Base-by-base conservation (phyloP, 371 early-diverging fungal species). In the Mortierella sp. region DNA sequence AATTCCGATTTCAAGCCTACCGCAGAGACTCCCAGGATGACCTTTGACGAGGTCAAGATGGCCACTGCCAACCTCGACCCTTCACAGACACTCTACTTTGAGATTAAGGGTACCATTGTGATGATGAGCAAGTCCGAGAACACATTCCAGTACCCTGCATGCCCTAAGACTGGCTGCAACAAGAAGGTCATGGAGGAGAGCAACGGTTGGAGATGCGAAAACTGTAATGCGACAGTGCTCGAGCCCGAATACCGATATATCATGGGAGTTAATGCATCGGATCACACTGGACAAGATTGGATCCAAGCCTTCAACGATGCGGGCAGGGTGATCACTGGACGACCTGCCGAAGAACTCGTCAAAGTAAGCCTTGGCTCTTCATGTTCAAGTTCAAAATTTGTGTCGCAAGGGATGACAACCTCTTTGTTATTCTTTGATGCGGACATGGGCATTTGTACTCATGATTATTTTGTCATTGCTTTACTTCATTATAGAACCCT, bases 121-220 rank as follows among this genome's bases (percentile, higher is more conserved):
- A 82, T 77, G 82, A 85, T 85, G 85, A 34, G 79, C 78, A 85
- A 85, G 73, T 26, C 82, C 0, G 86, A 85, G 9, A 74, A 26
- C 44, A 81, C 81, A 38, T 85, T 75, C 75, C 31, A 70, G 0
- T 99, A 98, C 88, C 95, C 99, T 47, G 95, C 95, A 5, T 99
- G 98, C 89, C 97, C 96, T n/a, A 84, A 88, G 8, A 89, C 89
- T 0, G 92, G 90, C 26, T 99, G 99, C 88, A 95, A 92, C 82
- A 99, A 99, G 90, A 99, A 99, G 93, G 93, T 97, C 55, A 88
- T 89, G 24, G 90, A 93, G 58, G 93, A 94, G 42, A 89, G 72
- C 14, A 74, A 81, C 28, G 90, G 91, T n/a, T 99, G 97, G 98
- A 88, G 96, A 58, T 99, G 99, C 87, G 99, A 98, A 79, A 98